Evolutionary conservation across 2,329 filamentous ascomycete genomes (phyloP), one percentile per base, ranked within the genome.

Genomic region (Herpotrichia juniperi): DNA sequence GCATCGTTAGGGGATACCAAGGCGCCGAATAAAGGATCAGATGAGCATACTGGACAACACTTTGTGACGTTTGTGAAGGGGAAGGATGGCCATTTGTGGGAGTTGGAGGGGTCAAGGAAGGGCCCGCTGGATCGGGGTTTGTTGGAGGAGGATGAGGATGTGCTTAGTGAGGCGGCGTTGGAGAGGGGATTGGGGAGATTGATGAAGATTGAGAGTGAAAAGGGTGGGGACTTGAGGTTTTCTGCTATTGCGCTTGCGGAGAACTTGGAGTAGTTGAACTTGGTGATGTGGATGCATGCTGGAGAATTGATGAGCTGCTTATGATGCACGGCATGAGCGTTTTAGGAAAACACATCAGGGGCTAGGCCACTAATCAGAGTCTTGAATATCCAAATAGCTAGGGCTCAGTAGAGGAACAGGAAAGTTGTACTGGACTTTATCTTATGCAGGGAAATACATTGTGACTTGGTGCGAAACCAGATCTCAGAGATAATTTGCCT

Each of bases 31-130:
- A 54, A 65, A 0, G 56, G 56, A 1, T 69, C 71, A 30, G 65
- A 67, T 0, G 63, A 68, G 4, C 67, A 65, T 22, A 34, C 40
- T 0, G 69, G 75, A 0, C 72, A 76, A 51, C 77, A 79, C 52
- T 81, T 79, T 57, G 74, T 80, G 17, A 68, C 73, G 1, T 81
- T 80, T 52, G 76, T 80, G 24, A 79, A 76, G 57, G 76, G 72
- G 2, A 72, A 64, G 35, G 77, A 79, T 58, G 76, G 75, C 1
- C 73, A 77, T 61, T 56, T 81, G 21, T 81, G 74, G 69, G 79
- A 81, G 62, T 59, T 80, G 24, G 77, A 80, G 48, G 78, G 78
- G 0, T 50, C 46, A 4, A 71, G 75, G 51, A 76, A 75, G 49
- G 77, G 77, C 1, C 79, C 79, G 19, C 61, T 80, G 30, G 75